A percentile compares a stretch with the other conserved stretches of the same genome.
phyloP scores from a whole-genome alignment of 2,329 filamentous ascomycete species.

The Talaromyces sp. region DNA sequence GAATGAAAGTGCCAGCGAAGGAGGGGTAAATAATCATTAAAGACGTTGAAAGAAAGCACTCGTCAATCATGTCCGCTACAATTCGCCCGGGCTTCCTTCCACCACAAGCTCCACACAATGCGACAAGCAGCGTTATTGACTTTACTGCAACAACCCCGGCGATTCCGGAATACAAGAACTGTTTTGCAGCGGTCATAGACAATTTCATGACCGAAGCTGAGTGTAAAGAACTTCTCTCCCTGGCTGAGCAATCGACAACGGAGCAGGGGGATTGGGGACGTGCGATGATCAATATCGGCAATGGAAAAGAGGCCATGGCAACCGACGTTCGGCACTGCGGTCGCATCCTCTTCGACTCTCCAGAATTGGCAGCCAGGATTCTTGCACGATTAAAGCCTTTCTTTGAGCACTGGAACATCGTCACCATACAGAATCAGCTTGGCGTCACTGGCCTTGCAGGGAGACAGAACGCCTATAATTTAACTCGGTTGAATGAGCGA shows the following conservation, averaged over 20 bases:
- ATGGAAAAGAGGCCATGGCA: slow-evolving; percentile 54
- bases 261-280: slow-evolving; percentile 53
- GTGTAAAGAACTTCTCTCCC: slow-evolving; percentile 53
- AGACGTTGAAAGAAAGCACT: neutral
- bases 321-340: slow-evolving; percentile 62
- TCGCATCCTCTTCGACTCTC: slow-evolving; percentile 70
- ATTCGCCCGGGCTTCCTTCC: slow-evolving; percentile 26
- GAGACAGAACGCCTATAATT: slow-evolving; percentile 34
- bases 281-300: slow-evolving; percentile 63
- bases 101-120: slow-evolving; percentile 36
- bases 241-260: slow-evolving; percentile 43
- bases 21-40: neutral
- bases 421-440: slow-evolving; percentile 34
- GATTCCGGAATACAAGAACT: slow-evolving; percentile 50
- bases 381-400: slow-evolving; percentile 52
- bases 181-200: slow-evolving; percentile 60
- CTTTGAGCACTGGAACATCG: slow-evolving; percentile 46
- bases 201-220: slow-evolving; percentile 59
- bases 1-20: too few species aligned
- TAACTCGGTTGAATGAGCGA: slow-evolving; percentile 60
- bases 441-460: slow-evolving; percentile 42
- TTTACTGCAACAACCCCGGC: slow-evolving; percentile 43
- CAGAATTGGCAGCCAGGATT: slow-evolving; percentile 57
- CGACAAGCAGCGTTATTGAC: slow-evolving; percentile 49
- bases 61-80: neutral